Evolutionary conservation across 179 eudicot species (phyloP).

Genomic region (Amaranthus tricolor): DNA sequence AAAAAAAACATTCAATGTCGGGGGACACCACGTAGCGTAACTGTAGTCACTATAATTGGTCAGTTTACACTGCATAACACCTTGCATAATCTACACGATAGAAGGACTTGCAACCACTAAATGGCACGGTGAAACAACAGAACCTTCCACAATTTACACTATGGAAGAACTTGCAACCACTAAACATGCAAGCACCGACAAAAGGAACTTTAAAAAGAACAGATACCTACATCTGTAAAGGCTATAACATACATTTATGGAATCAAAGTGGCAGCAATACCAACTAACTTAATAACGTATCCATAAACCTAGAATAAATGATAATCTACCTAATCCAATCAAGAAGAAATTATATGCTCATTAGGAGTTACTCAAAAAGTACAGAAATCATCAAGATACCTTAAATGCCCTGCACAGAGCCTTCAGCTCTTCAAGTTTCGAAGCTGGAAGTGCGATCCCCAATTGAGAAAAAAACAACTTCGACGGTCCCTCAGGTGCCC

Average conservation of each 20-base stretch:
- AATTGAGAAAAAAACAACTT: conserved; percentile 39
- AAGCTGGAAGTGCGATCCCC: conserved; percentile 36
- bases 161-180: background rate
- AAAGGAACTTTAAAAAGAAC: background rate
- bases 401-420: conserved; percentile 37
- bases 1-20: too few relatives aligned
- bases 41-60: too few relatives aligned
- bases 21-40: too few relatives aligned
- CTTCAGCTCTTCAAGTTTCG: conserved; percentile 34
- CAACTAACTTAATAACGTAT: too few relatives aligned
- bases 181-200: background rate
- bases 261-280: too few relatives aligned
- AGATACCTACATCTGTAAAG: background rate
- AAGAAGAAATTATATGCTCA: too few relatives aligned
- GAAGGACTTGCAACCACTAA: background rate
- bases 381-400: conserved; percentile 25
- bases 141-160: background rate
- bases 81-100: background rate
- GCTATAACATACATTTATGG: too few relatives aligned
- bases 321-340: too few relatives aligned
- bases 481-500: conserved; percentile 24
- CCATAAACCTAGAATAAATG: too few relatives aligned
- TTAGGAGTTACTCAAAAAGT: too few relatives aligned
- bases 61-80: background rate
- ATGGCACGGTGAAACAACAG: too few relatives aligned